Conservation (phyloP, 768 basidiomycete species). For the Gyrodon lividus region DNA sequence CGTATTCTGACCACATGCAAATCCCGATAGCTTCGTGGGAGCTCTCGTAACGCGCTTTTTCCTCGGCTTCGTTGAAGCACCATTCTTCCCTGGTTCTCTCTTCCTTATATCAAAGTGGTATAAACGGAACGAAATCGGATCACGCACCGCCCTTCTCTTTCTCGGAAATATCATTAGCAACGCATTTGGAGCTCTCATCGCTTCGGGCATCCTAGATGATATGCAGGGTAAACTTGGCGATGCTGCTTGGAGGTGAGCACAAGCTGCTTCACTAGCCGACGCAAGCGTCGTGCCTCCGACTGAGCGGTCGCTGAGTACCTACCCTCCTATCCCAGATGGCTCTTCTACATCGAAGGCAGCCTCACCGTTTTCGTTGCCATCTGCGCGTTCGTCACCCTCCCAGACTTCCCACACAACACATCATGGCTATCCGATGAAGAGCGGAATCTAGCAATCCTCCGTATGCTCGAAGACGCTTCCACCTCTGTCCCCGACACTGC, state of each 20-base stretch:
- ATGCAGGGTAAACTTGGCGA: conserved; percentile 48
- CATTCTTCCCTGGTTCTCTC: not conserved
- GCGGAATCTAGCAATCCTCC: conserved; percentile 48
- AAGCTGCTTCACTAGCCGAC: not conserved
- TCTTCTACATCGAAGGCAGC: conserved; percentile 63
- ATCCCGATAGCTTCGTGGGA: not conserved
- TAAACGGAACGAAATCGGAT: conserved; percentile 36
- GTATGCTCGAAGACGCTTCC: conserved; percentile 53
- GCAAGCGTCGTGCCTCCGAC: too few relatives aligned
- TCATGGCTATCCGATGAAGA: conserved; percentile 58
- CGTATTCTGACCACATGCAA: not conserved
- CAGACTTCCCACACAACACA: conserved; percentile 61
- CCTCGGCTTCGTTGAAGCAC: conserved; percentile 4
- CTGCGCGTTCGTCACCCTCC: conserved; percentile 57
- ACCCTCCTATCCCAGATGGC: conserved; percentile 63
- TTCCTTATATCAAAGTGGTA: conserved; percentile 14
- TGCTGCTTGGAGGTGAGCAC: conserved; percentile 46
- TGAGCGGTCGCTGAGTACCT: too few relatives aligned
- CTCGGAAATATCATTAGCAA: conserved; percentile 48
- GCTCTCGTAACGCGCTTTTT: conserved; percentile 2
- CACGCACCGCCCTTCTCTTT: conserved; percentile 38
- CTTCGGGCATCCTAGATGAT: conserved; percentile 41
- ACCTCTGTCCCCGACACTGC: conserved; percentile 11
- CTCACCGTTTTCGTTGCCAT: conserved; percentile 50
- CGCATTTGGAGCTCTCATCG: conserved; percentile 48